Percentiles rank a stretch among this genome's conserved stretches.
Evolutionary conservation across 306 rosid genomes (phyloP).

Genomic region (Pyrus pyrifolia): DNA sequence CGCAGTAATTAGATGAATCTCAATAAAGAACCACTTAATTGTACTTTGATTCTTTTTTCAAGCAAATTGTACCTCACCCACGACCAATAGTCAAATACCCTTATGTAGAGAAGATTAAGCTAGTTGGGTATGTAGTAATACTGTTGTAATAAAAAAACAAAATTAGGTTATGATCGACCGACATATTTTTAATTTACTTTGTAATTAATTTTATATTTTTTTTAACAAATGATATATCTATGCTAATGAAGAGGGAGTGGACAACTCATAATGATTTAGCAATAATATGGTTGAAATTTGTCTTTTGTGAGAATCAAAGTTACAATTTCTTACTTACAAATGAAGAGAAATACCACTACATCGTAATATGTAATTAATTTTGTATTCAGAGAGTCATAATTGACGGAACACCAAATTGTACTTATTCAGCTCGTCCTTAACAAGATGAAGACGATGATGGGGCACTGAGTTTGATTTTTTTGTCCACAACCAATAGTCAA

Average conservation of each 20-base stretch:
- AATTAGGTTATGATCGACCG: too few relatives aligned
- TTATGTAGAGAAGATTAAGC: too few relatives aligned
- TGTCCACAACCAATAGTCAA: neutral
- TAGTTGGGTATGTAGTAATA: too few relatives aligned
- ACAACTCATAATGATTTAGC: rapidly evolving
- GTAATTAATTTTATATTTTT: too few relatives aligned
- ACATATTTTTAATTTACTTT: too few relatives aligned
- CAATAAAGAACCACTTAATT: too few relatives aligned
- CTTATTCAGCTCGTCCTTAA: neutral
- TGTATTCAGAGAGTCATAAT: neutral
- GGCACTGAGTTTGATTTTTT: neutral
- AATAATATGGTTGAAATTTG: rapidly evolving
- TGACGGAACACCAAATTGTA: neutral
- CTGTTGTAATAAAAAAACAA: too few relatives aligned
- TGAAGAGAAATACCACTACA: rapidly evolving
- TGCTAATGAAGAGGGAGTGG: rapidly evolving
- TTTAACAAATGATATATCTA: too few relatives aligned
- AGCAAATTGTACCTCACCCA: too few relatives aligned
- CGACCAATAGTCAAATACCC: neutral
- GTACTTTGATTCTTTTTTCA: neutral
- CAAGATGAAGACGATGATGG: constrained; percentile 3
- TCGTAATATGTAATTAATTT: too few relatives aligned
- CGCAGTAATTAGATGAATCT: too few relatives aligned
- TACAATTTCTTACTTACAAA: rapidly evolving
- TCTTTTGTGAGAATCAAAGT: rapidly evolving